Evolutionary conservation across 2,329 filamentous ascomycete species (phyloP), one percentile per base, ranked within the genome.

Genomic region (Claviceps maximensis): DNA sequence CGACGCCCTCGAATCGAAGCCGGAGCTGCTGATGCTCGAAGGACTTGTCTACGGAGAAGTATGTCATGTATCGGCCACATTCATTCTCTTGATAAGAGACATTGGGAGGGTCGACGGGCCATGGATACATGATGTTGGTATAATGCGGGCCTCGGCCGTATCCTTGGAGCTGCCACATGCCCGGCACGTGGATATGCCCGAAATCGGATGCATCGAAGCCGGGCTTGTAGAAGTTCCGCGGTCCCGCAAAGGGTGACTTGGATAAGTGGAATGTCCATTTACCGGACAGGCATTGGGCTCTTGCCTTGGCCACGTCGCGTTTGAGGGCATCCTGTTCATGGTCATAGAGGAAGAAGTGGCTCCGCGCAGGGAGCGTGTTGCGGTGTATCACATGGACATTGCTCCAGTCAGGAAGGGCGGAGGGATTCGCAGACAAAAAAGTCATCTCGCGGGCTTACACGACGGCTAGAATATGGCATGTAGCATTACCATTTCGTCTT

Each of bases 1-100:
- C 85, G 0, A 89, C 84, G 0, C 86, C 86, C 58, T 89, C 85
- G 54, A 89, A 89, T 4, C 84, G 73, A 4, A 89, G 67, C n/a
- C 84, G 71, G 15, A 85, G 71, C 58, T 86, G 81, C 27, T 74
- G 65, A 4, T 67, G 69, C n/a, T 69, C 67, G 49, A 72, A 75
- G 7, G 70, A 59, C 3, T 70, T 59, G 0, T 74, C 74, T 0
- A 84, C 70, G 0, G 65, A 61, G 62, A 87, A 86, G 8, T 66
- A 69, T 1, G 73, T 77, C 45, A 79, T 65, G 58, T 87, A 87
- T 1, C 77, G 78, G 1, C 84, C 84, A 42, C 73, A 76, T 42
- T 82, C 83, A 52, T 84, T 82, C 38, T 86, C 82, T 19, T 84
- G 74, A 1, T 75, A 74, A 0, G 83, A 79, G 1, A 84, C 74